Percentiles rank a stretch among this genome's conserved stretches.
Conservation (phyloP, 2,329 filamentous ascomycete genomes). For the Cladosporium sphaerospermum region DNA sequence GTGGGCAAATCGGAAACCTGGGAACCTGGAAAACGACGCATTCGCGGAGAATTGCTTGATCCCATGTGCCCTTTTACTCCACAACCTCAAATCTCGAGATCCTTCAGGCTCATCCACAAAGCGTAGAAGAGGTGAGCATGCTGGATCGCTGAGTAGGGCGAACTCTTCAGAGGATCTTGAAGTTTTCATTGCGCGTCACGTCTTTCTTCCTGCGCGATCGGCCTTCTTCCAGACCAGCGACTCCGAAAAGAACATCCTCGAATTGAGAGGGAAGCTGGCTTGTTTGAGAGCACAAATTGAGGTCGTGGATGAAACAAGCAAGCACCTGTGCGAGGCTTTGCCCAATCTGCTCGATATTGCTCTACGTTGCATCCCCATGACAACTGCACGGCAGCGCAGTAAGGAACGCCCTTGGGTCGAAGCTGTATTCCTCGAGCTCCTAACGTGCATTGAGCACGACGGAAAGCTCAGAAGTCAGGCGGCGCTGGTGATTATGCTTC, state of each 20-base stretch:
- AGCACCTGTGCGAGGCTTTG: conserved; percentile 12
- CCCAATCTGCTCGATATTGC: conserved; percentile 34
- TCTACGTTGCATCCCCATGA: conserved; percentile 35
- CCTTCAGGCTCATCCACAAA: neutral
- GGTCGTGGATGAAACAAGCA: neutral
- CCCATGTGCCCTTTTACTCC: conserved; percentile 17
- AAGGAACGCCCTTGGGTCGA: conserved; percentile 42
- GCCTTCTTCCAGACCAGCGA: conserved; percentile 28
- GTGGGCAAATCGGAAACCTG: conserved; percentile 24
- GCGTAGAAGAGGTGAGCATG: neutral
- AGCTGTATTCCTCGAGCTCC: conserved; percentile 32
- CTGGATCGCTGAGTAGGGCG: neutral
- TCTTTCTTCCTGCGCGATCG: conserved; percentile 35
- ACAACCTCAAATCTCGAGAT: neutral
- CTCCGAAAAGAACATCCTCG: conserved; percentile 9
- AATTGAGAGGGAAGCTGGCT: conserved; percentile 2
- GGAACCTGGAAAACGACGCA: conserved; percentile 17
- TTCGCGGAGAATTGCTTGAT: conserved; percentile 25
- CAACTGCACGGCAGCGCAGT: conserved; percentile 34
- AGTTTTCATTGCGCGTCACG: conserved; percentile 36
- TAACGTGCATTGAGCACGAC: conserved; percentile 24
- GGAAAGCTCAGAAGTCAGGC: conserved; percentile 20
- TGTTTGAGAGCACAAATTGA: neutral
- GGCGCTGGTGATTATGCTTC: conserved; percentile 21
- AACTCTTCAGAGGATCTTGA: conserved; percentile 23